Base-by-base conservation (phyloP, 176 grass and related monocot species). In the Oryza brachyantha region DNA sequence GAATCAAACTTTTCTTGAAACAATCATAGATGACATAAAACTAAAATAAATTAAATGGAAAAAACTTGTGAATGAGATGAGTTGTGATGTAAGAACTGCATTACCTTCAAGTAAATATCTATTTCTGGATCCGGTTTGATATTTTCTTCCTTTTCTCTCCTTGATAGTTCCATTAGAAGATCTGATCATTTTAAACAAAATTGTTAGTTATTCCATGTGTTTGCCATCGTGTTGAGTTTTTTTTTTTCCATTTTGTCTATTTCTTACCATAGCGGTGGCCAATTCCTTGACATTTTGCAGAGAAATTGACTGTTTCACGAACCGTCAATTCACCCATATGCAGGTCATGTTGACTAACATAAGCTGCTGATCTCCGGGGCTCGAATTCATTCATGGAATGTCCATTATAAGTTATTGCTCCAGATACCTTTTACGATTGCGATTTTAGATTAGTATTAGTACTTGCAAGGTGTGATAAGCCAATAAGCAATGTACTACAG, bases 101-200 rank as follows among this genome's bases (percentile, higher is more conserved):
- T 38, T 54, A 96, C 93, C 93, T 97, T 97, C 83, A 97, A 84
- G 68, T 86, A 97, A 27, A 93, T 76, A 80, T 97, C 93, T 21
- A 84, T 58, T 70, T 97, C 93, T 57, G 90, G 90, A 82, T 97
- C 88, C 36, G 93, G 93, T 79, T 91, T 84, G 39, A 93, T 93
- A 39, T 86, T 86, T 86, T 84, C 88, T 38, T 83, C 90, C 88
- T 97, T 97, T 76, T 97, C 93, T 84, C 91, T 93, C 63, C 90
- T 88, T 24, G 90, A 88, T 31, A 97, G 60, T 57, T 97, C 93
- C 54, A 86, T 71, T 26, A 95, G 81, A 70, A 92, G 61, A 7
- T 92, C 93, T 92, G 82, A n/a, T 35, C 31, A 79, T 72, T 69
- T 64, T 64, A 61, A 42, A 36, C 0, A 75, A 65, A 83, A 60